These are phyloP conservation scores for Trematosphaeria pertusa DNA, from an alignment of 2,329 filamentous ascomycete species.

Conservation along the genomic window DNA sequence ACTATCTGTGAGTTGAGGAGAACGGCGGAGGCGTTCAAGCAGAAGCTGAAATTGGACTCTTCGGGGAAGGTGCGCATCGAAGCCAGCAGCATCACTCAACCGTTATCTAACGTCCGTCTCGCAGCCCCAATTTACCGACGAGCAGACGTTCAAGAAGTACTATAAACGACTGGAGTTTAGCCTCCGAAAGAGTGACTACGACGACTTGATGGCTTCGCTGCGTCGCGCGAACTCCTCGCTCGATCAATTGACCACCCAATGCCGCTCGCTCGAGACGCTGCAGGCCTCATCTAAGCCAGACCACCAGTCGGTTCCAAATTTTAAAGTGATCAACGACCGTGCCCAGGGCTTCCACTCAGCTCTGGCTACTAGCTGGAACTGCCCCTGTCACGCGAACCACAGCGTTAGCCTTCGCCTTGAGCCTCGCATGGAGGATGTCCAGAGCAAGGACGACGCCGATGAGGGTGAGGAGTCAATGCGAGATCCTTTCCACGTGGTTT, in stretches of 20 bases:
- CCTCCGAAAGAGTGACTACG: slow-evolving; percentile 34
- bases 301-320: slow-evolving; percentile 22
- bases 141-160: slow-evolving; percentile 32
- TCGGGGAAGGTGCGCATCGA: slow-evolving; percentile 19
- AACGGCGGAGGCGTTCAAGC: slow-evolving; percentile 18
- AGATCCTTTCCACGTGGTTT: slow-evolving; percentile 27
- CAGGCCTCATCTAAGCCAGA: slow-evolving; percentile 9
- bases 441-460: slow-evolving; percentile 21
- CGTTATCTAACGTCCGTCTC: no score
- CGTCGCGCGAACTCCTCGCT: slow-evolving; percentile 28
- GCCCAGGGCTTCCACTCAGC: slow-evolving; percentile 26
- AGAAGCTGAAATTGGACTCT: slow-evolving; percentile 22
- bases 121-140: slow-evolving; percentile 30
- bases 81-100: neutral
- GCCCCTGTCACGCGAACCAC: slow-evolving; percentile 30
- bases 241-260: slow-evolving; percentile 32
- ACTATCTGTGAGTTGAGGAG: slow-evolving; percentile 17
- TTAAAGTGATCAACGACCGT: slow-evolving; percentile 24
- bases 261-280: slow-evolving; percentile 20
- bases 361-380: slow-evolving; percentile 29
- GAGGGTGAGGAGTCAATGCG: slow-evolving; percentile 17
- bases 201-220: slow-evolving; percentile 31
- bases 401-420: slow-evolving; percentile 32
- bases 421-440: slow-evolving; percentile 20
- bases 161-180: slow-evolving; percentile 39